Percentiles rank a stretch among this genome's conserved stretches.
Conservation (phyloP, 1,139 yeast species). For the Zygosaccharomyces pseudobailii region DNA sequence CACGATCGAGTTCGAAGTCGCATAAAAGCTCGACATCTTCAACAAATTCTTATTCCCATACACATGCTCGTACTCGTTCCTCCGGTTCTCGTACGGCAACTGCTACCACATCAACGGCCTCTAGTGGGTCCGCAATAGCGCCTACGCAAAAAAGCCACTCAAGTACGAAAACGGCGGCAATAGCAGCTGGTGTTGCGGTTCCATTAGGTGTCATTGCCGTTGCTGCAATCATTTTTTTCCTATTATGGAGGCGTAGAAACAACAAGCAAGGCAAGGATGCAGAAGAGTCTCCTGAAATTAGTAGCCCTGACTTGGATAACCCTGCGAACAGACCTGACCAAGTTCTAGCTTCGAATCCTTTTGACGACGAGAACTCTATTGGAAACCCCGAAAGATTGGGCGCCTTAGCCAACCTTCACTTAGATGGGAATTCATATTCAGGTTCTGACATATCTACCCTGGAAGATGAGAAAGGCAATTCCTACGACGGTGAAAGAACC, state of each 20-base stretch:
- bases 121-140: conserved; percentile 26
- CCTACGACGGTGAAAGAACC: conserved; percentile 21
- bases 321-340: conserved; percentile 42
- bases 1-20: conserved; percentile 6
- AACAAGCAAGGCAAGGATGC: conserved; percentile 35
- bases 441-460: conserved; percentile 38
- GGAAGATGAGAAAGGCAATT: conserved; percentile 19
- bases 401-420: conserved; percentile 48
- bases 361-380: conserved; percentile 31
- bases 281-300: conserved; percentile 34
- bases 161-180: conserved; percentile 53
- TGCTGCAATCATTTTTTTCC: conserved; percentile 47
- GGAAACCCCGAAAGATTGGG: conserved; percentile 42
- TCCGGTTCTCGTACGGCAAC: conserved; percentile 24
- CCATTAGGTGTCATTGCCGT: conserved; percentile 54
- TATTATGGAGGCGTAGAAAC: conserved; percentile 52
- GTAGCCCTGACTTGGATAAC: conserved; percentile 38
- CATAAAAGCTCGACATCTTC: conserved; percentile 10
- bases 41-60: conserved; percentile 23
- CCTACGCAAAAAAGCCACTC: conserved; percentile 24
- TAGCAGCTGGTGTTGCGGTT: conserved; percentile 84
- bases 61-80: conserved; percentile 21
- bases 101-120: conserved; percentile 30
- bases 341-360: conserved; percentile 30
- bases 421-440: conserved; percentile 39